phyloP scores from a whole-genome alignment of 169 alveolate genomes.

The Plasmodium coatneyi region DNA sequence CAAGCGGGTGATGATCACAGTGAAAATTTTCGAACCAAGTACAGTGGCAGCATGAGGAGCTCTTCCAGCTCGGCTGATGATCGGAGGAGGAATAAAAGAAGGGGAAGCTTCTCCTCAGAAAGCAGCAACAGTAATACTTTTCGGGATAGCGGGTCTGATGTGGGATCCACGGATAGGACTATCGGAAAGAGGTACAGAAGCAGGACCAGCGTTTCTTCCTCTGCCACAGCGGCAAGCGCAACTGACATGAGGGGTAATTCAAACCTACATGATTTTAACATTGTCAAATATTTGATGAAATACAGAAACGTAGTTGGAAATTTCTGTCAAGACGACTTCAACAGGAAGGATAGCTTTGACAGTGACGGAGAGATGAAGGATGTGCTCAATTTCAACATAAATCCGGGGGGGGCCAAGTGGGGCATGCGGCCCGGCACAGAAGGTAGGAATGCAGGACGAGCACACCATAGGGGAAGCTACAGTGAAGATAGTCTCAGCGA shows the following conservation, averaged over 20 bases:
- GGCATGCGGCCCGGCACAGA: not conserved
- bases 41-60: not conserved
- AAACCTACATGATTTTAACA: slow-evolving; percentile 15
- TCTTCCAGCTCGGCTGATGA: not conserved
- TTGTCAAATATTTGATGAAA: slow-evolving; percentile 48
- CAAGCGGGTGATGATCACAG: not conserved
- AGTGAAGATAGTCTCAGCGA: not conserved
- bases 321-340: slow-evolving; percentile 29
- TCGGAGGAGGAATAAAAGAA: not conserved
- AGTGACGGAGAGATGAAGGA: slow-evolving; percentile 23
- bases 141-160: not conserved
- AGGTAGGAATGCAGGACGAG: not conserved
- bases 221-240: not conserved
- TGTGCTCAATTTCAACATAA: not conserved
- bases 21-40: not conserved
- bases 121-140: not conserved
- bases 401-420: not conserved
- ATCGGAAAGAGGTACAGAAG: not conserved
- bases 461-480: not conserved
- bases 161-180: not conserved
- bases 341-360: slow-evolving; percentile 11
- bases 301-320: slow-evolving; percentile 42
- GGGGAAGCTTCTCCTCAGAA: not conserved
- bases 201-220: not conserved
- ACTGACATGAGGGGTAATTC: not conserved